Base-by-base conservation (phyloP, 139 green algal genomes). In the Zygnema circumcarinatum region DNA sequence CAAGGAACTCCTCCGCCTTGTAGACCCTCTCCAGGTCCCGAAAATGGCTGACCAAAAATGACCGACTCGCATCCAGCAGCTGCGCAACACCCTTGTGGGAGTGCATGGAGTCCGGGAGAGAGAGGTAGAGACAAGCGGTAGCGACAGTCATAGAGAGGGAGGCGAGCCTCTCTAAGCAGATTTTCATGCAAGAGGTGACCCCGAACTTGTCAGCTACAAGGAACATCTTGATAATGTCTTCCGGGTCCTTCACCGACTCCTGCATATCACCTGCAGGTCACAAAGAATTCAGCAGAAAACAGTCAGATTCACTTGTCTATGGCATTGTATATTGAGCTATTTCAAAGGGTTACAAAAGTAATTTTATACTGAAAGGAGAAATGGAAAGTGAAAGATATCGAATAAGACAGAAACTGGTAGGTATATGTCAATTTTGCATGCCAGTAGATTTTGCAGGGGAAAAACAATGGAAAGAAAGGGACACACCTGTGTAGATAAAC, bases 141-240 rank as follows among this genome's bases (percentile, higher is more conserved):
- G 79, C 40, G 35, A 81, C 53, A 32, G 81, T 87, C 56, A 87
- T 79, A 32, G 81, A 42, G 21, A 87, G 56, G 32, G 29, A 69
- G 56, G 35, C 62, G 32, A 87, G 81, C 16, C 81, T n/a, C 35
- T 87, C 81, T n/a, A 87, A 31, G 36, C 81, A 87, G 33, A 87
- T 87, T 73, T 79, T 87, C 81, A 87, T 87, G 81, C 81, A 87
- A 1, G 56, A 79, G n/a, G 56, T 39, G 53, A 87, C 81, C n/a
- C 81, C 81, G 29, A 87, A 87, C 62, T 87, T 87, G 33, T 87
- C 81, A 31, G 81, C 81, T 32, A 87, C 81, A 2, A 87, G 56
- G 2, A 74, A 87, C 81, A 87, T 87, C 56, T 87, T 79, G 81
- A 87, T 87, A 33, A 87, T 87, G 81, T 87, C 81, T 47, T 87